Evolutionary conservation across 2,329 filamentous ascomycete species (phyloP), one percentile per base, ranked within the genome.

Genomic region (Alternaria dauci): DNA sequence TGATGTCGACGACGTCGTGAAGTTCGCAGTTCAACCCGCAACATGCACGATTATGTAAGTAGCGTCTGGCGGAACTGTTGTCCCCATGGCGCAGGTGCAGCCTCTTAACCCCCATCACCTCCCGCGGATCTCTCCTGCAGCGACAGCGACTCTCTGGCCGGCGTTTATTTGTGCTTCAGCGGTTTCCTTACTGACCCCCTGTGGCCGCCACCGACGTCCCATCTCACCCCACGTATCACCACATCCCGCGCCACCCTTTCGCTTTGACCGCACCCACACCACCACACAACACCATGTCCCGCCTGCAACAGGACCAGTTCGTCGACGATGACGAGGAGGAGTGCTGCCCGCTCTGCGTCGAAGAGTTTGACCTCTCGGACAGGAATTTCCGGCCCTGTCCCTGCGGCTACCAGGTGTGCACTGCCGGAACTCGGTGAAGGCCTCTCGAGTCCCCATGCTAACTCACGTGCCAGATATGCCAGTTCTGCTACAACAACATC

Each of bases 401-500:
- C 59, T 99, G 95, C 78, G 95, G 95, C 63, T 99, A 99, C 76
- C 94, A 98, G 88, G 94, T 97, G 87, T 65, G 85, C 69, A 47
- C n/a, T 39, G 46, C 62, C 62, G 68, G 66, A 62, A 65, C 55
- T 60, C 65, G 52, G 58, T 61, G 56, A 61, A 58, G 58, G 52
- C 59, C 23, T 52, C 32, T 52, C 57, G n/a, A 52, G 44, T 46
- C 52, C 62, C 46, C 34, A 50, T 65, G 54, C 76, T 78, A 66
- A 78, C 65, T 16, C 55, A 16, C 18, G 44, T 43, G 42, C 64
- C 59, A 75, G 94, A 94, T 99, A 78, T 99, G 95, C 81, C 96
- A 99, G 84, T 99, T 99, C 81, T 99, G 95, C 82, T 99, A 94
- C 84, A 97, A 99, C 82, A 99, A 98, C 79, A 96, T 99, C 79